These are phyloP conservation scores for Fusarium nisikadoi DNA, from an alignment of 2,329 filamentous ascomycete genomes.

Conservation along the genomic window DNA sequence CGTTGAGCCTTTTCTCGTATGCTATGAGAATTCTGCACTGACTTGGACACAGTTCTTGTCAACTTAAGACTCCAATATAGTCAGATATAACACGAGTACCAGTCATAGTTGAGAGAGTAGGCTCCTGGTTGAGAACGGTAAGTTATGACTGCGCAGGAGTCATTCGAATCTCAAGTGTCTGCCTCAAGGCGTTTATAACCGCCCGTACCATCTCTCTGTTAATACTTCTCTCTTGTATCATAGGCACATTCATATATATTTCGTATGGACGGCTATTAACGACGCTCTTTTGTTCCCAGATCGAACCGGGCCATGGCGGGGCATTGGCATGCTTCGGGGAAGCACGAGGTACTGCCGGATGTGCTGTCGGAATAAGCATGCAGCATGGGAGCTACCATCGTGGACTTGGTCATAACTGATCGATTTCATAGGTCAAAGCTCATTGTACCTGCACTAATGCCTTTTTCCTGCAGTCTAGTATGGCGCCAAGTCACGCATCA, in stretches of 20 bases:
- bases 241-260: background rate
- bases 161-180: background rate
- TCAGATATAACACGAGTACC: background rate
- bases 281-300: conserved; percentile 13
- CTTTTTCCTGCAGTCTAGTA: conserved; percentile 30
- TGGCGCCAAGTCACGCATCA: conserved; percentile 20
- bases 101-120: background rate
- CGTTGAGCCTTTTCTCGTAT: background rate
- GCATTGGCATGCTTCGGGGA: conserved; percentile 38
- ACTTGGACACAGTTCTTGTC: background rate
- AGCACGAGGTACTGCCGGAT: conserved; percentile 40
- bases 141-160: background rate
- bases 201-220: background rate
- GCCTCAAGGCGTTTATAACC: background rate
- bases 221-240: background rate
- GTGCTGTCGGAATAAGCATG: conserved; percentile 38
- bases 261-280: background rate
- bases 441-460: conserved; percentile 40
- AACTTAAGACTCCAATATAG: background rate
- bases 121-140: background rate
- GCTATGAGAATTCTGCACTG: background rate
- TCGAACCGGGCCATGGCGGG: conserved; percentile 34
- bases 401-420: conserved; percentile 17
- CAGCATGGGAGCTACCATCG: conserved; percentile 33
- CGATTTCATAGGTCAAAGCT: conserved; percentile 25